Evolutionary conservation across 2,329 filamentous ascomycete genomes (phyloP), one percentile per base, ranked within the genome.

Genomic region (Fusarium poae): DNA sequence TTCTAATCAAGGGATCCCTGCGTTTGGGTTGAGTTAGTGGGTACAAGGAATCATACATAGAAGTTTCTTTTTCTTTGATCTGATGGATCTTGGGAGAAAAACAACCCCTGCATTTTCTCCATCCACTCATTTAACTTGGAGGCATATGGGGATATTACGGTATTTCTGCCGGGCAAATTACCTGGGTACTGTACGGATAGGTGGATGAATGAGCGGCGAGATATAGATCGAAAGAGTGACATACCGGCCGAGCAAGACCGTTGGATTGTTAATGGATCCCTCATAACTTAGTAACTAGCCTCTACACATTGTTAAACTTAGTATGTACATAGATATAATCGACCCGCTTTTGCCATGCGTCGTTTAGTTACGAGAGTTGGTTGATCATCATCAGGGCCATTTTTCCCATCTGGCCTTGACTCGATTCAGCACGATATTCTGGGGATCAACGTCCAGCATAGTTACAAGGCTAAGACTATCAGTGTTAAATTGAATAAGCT

Each of bases 321-420:
- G n/a, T n/a, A n/a, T n/a, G n/a, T n/a, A n/a, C n/a, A n/a, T n/a
- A n/a, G n/a, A n/a, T n/a, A n/a, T 37, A 37, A 21, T 50, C 46
- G 64, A 30, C 64, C 64, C 57, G 48, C 57, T 54, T 67, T 67
- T 67, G 52, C 63, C 62, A 62, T 67, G 57, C 51, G 52, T 44
- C 27, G 32, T 18, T 7, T 34, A 34, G 32, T 34, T 16, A 35
- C 37, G n/a, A 25, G 44, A 45, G 42, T 40, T 45, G 44, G 52
- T 58, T 60, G 40, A 62, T 44, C 50, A 32, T 54, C 40, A 15
- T 39, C 25, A 46, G 54, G 30, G 29, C 37, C 21, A 65, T 27
- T 57, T 57, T 21, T 42, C 12, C 40, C 21, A 21, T 42, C 45
- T 52, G 39, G 59, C 51, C 57, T 66, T 50, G 46, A 20, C 46